Base-by-base conservation (phyloP, 2,329 filamentous ascomycete genomes). In the Penicillium concentricum region DNA sequence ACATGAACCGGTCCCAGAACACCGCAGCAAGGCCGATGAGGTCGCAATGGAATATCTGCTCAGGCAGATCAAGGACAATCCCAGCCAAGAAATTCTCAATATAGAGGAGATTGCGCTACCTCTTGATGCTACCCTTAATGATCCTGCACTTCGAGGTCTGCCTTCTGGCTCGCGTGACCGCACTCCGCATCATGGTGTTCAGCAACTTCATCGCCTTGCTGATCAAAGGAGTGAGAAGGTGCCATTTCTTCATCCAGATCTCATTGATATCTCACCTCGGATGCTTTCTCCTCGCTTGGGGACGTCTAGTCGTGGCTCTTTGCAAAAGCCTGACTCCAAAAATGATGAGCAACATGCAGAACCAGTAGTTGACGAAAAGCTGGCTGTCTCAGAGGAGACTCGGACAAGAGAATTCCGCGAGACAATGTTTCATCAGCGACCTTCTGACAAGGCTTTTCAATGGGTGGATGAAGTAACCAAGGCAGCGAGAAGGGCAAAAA, bases 381-480 rank as follows among this genome's bases (percentile, higher is more conserved):
- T 55, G n/a, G 45, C 28, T 18, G 6, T 20, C 3, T 32, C 15
- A 5, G 52, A 43, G 0, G 52, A 55, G 18, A 37, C 22, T 12
- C 22, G 37, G 12, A 55, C 45, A 12, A 30, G 52, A 18, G 38
- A 37, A 28, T 50, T 50, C 24, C 46, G 9, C 9, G 20, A 43
- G 52, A 44, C 45, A 22, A 55, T 55, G 52, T 51, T 37, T 4
- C 52, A 55, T 30, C 52, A 50, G 7, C 45, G 30, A 8, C 45
- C 52, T 20, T 8, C 34, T 4, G 44, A 41, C 13, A 18, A 26
- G n/a, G 16, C 16, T 5, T 32, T 46, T 15, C 43, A 32, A 18
- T 9, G n/a, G 24, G 18, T 28, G 16, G 22, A 48, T 9, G 24
- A 39, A 28, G 26, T 20, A 12, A 24, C 7, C 6, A 22, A 26